Percentiles rank a stretch among this genome's conserved stretches.
Evolutionary conservation across 2,329 filamentous ascomycete species (phyloP).

Genomic region (Pestalotiopsis sp.): DNA sequence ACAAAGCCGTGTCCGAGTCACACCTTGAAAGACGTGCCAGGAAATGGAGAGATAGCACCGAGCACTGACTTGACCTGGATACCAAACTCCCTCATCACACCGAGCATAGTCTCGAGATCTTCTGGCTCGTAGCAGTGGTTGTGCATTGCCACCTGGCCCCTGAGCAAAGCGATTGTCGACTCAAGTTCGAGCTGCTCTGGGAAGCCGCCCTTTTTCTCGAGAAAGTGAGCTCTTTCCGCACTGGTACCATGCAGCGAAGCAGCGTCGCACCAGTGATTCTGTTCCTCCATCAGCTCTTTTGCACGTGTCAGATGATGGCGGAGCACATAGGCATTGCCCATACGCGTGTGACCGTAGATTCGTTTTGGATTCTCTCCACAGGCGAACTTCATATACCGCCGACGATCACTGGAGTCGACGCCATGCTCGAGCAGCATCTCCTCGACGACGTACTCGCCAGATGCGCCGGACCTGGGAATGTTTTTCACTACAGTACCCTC

Average conservation of each 20-base stretch:
- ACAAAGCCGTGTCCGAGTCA: too few relatives aligned
- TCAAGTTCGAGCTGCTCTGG: constrained; percentile 41
- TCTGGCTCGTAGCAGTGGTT: constrained; percentile 47
- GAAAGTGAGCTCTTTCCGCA: not conserved
- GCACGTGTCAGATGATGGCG: constrained; percentile 40
- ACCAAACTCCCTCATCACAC: constrained; percentile 43
- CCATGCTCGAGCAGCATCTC: constrained; percentile 43
- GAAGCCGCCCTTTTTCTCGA: constrained; percentile 8
- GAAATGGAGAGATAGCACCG: too few relatives aligned
- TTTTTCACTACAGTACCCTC: constrained; percentile 46
- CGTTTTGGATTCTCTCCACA: constrained; percentile 46
- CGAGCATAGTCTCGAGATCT: constrained; percentile 44
- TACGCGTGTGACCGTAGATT: constrained; percentile 38
- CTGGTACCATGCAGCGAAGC: not conserved
- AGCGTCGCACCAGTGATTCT: constrained; percentile 29
- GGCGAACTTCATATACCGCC: constrained; percentile 47
- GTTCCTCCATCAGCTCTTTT: constrained; percentile 34
- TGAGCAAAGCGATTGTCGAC: constrained; percentile 39
- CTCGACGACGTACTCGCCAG: constrained; percentile 40
- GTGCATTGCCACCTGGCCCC: constrained; percentile 42
- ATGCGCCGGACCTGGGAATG: constrained; percentile 30
- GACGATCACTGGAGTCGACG: constrained; percentile 30
- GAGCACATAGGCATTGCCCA: constrained; percentile 41
- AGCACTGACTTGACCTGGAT: constrained; percentile 31
- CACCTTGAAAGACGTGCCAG: too few relatives aligned